Evolutionary conservation across 2,329 filamentous ascomycete genomes (phyloP), one percentile per base, ranked within the genome.

Genomic region (Purpureocillium lavendulum): DNA sequence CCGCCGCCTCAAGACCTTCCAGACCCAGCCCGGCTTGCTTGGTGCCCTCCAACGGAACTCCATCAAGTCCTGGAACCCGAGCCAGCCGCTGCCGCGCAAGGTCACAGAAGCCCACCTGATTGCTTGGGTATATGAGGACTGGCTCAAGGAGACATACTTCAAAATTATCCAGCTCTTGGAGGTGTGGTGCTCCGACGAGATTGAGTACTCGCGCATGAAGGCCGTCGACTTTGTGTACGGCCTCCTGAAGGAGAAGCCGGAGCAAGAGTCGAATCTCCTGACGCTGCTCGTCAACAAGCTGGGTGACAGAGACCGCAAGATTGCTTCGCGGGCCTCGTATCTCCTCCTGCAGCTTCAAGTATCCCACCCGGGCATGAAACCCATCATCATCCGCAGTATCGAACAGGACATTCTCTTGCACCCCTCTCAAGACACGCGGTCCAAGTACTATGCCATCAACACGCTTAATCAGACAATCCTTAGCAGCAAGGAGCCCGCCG

Each of bases 391-490:
- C 49, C 81, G 78, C 45, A 79, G 81, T 9, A 80, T 98, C 33
- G 90, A 98, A 60, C 81, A 84, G 40, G 90, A 97, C 51, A 75
- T 94, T 35, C 67, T 98, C 16, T 84, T 96, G 57, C 80, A 87
- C 38, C 86, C 89, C 0, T 85, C 87, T 10, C 92, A 97, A 61
- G 90, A 80, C 54, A 71, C 83, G 29, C 85, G 94, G 51, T 87
- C 90, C 31, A 94, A 87, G 57, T 98, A 98, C 64, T 96, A 95
- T 61, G 89, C 87, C 28, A 82, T 95, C 59, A 96, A 96, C 58
- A 97, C 92, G 0, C 71, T 98, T 36, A 98, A 98, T 59, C 94
- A 98, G 64, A 97, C 90, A 0, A 89, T 97, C 36, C 65, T 98
- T 36, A 94, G 86, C 59, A 76, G 67, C 40, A 92, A 84, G 52